phyloP scores from a whole-genome alignment of 129 eudicot species.

The Flaveria linearis region DNA sequence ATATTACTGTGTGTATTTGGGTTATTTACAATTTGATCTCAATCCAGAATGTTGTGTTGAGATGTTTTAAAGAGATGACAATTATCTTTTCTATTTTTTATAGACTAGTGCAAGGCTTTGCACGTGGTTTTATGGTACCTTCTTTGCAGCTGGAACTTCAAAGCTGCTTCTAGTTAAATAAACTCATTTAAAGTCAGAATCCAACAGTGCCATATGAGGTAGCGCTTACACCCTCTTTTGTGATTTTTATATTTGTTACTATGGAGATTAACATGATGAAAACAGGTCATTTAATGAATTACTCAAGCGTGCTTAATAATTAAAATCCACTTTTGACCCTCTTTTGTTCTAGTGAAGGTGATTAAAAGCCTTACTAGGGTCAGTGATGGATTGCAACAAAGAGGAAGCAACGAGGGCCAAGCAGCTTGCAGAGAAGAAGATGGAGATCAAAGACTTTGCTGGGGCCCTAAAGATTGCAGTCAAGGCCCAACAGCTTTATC shows the following conservation, averaged over 20 bases:
- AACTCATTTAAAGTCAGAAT: slow-evolving; percentile 6
- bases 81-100: background rate
- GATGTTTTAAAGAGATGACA: background rate
- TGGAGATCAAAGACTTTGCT: slow-evolving; percentile 56
- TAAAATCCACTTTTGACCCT: background rate
- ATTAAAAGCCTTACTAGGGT: slow-evolving; percentile 29
- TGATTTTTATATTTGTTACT: slow-evolving; percentile 1
- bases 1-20: background rate
- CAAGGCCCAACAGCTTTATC: slow-evolving; percentile 62
- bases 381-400: slow-evolving; percentile 63
- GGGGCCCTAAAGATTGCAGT: slow-evolving; percentile 52
- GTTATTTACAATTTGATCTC: background rate
- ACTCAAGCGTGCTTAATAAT: background rate
- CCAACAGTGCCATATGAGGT: slow-evolving; percentile 23
- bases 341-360: slow-evolving; percentile 14
- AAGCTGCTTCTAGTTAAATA: slow-evolving; percentile 25
- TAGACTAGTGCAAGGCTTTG: slow-evolving; percentile 24
- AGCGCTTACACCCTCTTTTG: slow-evolving; percentile 10
- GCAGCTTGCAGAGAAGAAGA: slow-evolving; percentile 53
- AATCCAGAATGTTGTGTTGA: background rate
- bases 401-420: slow-evolving; percentile 66
- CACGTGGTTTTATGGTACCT: slow-evolving; percentile 10
- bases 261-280: slow-evolving; percentile 4
- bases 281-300: background rate
- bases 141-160: slow-evolving; percentile 25